phyloP scores from a whole-genome alignment of 306 rosid genomes.

The Hylodesmum podocarpum region DNA sequence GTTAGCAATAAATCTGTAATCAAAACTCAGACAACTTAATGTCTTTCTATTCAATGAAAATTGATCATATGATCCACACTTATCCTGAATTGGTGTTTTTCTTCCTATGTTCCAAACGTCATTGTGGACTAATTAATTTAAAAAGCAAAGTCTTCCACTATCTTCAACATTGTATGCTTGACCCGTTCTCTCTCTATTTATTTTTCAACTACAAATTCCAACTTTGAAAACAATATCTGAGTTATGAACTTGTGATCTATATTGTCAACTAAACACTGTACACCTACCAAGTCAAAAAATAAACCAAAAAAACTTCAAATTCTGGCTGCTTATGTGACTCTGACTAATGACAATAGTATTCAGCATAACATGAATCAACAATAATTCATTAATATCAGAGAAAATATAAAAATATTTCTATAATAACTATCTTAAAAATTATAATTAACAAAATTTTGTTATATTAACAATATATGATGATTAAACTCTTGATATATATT shows the following conservation, averaged over 20 bases:
- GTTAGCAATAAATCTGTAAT: not conserved
- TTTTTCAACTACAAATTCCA: not conserved
- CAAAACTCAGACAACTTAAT: not conserved
- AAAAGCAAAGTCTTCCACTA: constrained; percentile 5
- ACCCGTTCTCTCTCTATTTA: not conserved
- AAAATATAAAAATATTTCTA: no score
- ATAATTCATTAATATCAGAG: not conserved
- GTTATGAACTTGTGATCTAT: not conserved
- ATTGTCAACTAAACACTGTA: not conserved
- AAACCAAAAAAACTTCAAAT: constrained; percentile 8
- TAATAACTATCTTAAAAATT: no score
- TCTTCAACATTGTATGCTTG: constrained; percentile 18
- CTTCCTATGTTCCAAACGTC: not conserved
- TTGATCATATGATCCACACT: not conserved
- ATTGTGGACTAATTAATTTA: constrained; percentile 9
- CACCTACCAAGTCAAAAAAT: not conserved
- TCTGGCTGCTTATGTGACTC: not conserved
- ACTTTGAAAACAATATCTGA: constrained; percentile 1
- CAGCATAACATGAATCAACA: not conserved
- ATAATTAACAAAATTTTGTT: no score
- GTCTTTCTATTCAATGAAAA: not conserved
- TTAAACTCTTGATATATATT: no score
- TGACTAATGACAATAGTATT: not conserved
- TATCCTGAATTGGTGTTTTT: not conserved
- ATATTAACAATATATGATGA: no score